Evolutionary conservation across 495 filamentous ascomycete genomes (phyloP).

Genomic region (Lasiosphaeria hispida): DNA sequence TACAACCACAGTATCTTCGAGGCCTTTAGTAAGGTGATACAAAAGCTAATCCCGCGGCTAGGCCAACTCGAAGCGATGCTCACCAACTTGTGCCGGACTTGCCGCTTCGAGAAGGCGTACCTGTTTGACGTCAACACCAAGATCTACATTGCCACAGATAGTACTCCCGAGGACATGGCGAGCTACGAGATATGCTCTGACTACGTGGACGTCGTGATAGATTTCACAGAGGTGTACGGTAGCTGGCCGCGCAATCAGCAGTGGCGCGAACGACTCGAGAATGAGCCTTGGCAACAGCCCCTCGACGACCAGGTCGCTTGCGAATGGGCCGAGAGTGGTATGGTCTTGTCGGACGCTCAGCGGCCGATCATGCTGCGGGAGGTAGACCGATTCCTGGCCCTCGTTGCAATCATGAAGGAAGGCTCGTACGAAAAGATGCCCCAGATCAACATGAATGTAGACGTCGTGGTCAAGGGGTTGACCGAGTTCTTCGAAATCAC

Average conservation of each 20-base stretch:
- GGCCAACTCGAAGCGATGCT: conserved; percentile 88
- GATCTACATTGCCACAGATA: conserved; percentile 97
- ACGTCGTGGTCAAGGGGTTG: conserved; percentile 52
- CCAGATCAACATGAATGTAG: conserved; percentile 56
- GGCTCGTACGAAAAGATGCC: conserved; percentile 59
- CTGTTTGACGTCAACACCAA: conserved; percentile 95
- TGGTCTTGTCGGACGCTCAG: conserved; percentile 74
- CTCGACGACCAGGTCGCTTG: conserved; percentile 62
- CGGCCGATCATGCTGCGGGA: conserved; percentile 81
- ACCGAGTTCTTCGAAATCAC: conserved; percentile 58
- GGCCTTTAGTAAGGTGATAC: conserved; percentile 95
- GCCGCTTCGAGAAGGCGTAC: conserved; percentile 95
- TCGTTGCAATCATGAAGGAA: conserved; percentile 75
- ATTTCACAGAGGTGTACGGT: conserved; percentile 91
- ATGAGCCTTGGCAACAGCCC: conserved; percentile 58
- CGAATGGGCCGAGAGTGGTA: conserved; percentile 72
- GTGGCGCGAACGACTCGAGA: conserved; percentile 55
- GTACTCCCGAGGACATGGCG: conserved; percentile 83
- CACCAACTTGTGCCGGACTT: conserved; percentile 82
- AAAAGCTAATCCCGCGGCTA: conserved; percentile 91
- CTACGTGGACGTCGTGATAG: conserved; percentile 96
- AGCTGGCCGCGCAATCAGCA: conserved; percentile 57
- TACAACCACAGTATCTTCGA: conserved; percentile 99
- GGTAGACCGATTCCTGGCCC: conserved; percentile 82
- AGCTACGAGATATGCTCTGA: conserved; percentile 97